Conservation (phyloP, 768 basidiomycete species). For the Auricularia auricula-judae region DNA sequence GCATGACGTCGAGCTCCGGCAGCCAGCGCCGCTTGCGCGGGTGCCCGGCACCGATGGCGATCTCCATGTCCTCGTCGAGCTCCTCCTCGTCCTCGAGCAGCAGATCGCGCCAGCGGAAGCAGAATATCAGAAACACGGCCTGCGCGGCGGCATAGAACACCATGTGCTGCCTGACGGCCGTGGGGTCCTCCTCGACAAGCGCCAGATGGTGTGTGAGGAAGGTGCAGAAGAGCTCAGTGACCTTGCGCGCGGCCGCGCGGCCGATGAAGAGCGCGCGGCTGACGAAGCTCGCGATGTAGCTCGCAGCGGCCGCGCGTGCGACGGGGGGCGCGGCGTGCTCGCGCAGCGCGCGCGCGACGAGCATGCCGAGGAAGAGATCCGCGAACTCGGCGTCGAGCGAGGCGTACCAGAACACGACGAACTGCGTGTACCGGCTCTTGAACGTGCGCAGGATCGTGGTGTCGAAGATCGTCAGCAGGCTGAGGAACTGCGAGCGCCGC, state of each 20-base stretch:
- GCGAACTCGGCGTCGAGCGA: constrained; percentile 82
- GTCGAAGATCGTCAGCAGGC: constrained; percentile 88
- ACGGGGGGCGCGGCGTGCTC: constrained; percentile 46
- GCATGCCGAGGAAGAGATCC: constrained; percentile 88
- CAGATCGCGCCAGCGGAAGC: constrained; percentile 93
- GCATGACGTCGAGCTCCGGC: constrained; percentile 62
- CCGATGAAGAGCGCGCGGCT: constrained; percentile 83
- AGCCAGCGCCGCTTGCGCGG: constrained; percentile 62
- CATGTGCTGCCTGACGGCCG: constrained; percentile 32
- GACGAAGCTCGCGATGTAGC: constrained; percentile 88
- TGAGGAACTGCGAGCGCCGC: constrained; percentile 62
- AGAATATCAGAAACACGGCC: constrained; percentile 91
- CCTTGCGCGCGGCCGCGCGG: constrained; percentile 55
- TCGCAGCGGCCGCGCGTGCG: constrained; percentile 84
- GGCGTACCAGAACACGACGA: constrained; percentile 90
- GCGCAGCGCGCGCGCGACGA: constrained; percentile 85
- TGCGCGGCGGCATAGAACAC: constrained; percentile 91
- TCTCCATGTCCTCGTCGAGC: constrained; percentile 33
- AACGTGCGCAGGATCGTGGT: constrained; percentile 89
- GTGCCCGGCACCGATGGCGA: constrained; percentile 3
- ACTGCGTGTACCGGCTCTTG: constrained; percentile 95
- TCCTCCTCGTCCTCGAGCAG: constrained; percentile 46
- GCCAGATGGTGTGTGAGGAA: constrained; percentile 74
- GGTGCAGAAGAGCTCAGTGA: constrained; percentile 76
- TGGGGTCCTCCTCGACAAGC: constrained; percentile 39